Base-by-base conservation (phyloP, 345 rosid species). In the Psidium friedrichsthalianum region DNA sequence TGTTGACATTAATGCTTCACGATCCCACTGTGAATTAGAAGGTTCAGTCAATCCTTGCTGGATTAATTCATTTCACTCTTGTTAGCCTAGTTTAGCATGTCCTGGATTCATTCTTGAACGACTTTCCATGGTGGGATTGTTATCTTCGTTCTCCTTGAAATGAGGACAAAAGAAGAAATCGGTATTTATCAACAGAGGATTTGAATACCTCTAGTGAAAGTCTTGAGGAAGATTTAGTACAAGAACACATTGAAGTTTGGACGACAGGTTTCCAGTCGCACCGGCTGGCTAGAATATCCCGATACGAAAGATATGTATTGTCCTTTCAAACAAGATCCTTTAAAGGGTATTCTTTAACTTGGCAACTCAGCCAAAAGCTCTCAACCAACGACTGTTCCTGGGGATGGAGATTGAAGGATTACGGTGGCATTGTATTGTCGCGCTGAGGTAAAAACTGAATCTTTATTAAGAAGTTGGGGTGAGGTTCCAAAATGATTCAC, bases 321-420 rank as follows among this genome's bases (percentile, higher is more conserved):
- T 53, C 21, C 56, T 16, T 53, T 1, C 7, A 53, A 16, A 53
- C 56, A 53, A 53, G 14, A 53, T 53, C 56, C 18, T 53, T 53
- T 21, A 16, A 53, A 53, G 56, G 20, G 21, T 16, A 53, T 10
- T 56, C 59, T 24, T 24, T 10, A 56, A 9, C 11, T 56, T 22
- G 13, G 59, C 59, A 56, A 56, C 22, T 56, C 25, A n/a, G 59
- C 20, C 13, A 3, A 56, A 27, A 25, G 61, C 24, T 57, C 15
- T n/a, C 29, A 0, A 27, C 29, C 61, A 0, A 24, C 5, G 15
- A 5, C 29, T 24, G 6, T 57, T 5, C 25, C 61, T 0, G 61
- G 29, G 61, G 29, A 57, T 2, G 5, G 3, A 57, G 3, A 57
- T 57, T 27, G 3, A 11, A 57, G 61, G 3, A 2, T 57, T 57